Evolutionary conservation across 257 asterid species (phyloP).

Genomic region (Plantago ovata): DNA sequence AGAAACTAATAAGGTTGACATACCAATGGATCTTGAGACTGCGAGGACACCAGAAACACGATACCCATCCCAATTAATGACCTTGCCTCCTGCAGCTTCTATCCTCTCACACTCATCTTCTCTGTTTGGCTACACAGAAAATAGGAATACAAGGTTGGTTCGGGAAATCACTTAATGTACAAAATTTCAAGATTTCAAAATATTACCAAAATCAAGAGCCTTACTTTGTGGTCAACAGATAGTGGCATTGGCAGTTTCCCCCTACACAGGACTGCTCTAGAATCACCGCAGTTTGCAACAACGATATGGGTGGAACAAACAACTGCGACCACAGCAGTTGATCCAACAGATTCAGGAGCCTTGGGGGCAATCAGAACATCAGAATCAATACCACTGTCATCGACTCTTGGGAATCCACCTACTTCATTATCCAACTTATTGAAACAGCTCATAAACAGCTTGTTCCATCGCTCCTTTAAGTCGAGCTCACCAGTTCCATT

Average conservation of each 20-base stretch:
- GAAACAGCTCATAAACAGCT: conserved; percentile 55
- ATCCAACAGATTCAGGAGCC: conserved; percentile 93
- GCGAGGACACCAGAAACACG: conserved; percentile 84
- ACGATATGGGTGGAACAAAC: conserved; percentile 64
- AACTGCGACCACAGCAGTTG: conserved; percentile 82
- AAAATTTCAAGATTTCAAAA: background rate
- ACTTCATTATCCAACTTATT: conserved; percentile 73
- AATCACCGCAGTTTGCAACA: conserved; percentile 93
- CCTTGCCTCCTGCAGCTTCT: conserved; percentile 75
- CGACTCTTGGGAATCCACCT: conserved; percentile 40
- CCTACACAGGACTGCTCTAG: conserved; percentile 75
- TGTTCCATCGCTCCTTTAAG: conserved; percentile 63
- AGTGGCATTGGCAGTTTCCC: conserved; percentile 63
- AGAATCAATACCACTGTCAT: conserved; percentile 20
- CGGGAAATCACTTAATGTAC: background rate
- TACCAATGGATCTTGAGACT: conserved; percentile 79
- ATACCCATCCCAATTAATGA: conserved; percentile 73
- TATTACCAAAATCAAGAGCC: conserved; percentile 12
- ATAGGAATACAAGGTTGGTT: background rate
- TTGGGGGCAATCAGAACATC: conserved; percentile 24
- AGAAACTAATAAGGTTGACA: conserved; percentile 8
- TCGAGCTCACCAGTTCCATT: conserved; percentile 24
- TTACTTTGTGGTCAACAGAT: conserved; percentile 77
- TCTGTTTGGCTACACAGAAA: conserved; percentile 53
- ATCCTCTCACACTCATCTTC: conserved; percentile 64